Evolutionary conservation across 1,284 basidiomycete genomes (phyloP), one percentile per base, ranked within the genome.

Genomic region (Quambalaria eucalypti): DNA sequence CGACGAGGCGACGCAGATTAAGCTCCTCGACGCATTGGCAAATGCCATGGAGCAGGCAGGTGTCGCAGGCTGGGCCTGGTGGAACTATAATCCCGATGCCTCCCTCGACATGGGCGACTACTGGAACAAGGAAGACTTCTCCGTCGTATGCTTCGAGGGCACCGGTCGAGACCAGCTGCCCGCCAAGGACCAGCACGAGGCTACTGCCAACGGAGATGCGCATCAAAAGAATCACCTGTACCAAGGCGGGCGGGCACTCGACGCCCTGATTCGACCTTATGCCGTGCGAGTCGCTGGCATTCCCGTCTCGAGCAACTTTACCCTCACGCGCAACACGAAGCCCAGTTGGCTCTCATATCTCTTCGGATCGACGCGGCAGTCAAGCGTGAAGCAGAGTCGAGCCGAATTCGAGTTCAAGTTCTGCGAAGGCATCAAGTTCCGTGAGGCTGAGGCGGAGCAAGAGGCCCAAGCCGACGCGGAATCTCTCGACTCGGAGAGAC

Each of bases 71-170:
- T 78, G 70, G 58, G 76, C 76, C 2, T 77, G 96, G 23, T 96
- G 92, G 93, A 90, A 88, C 62, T 97, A 96, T 76, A 96, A 96
- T 70, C 88, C 91, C 0, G 79, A 82, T 52, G 96, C 96, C 76
- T 81, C 82, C 38, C 88, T 93, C 66, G 72, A 77, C 21, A 72
- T 78, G 23, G 95, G 93, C 12, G 92, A 97, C 74, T 80, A 85
- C 59, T 97, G 93, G 93, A 96, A 95, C 71, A 88, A 86, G 46
- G 92, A 97, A 57, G 73, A 76, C 55, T 76, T 75, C 50, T 64
- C 60, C 42, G 59, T 76, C 74, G 90, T 88, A 2, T 93, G 88
- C 86, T 93, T 88, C 79, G 87, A 86, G 59, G 19, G 30, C 14
- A 8, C 10, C 10, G 54, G 55, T 9, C 50, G 46, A 10, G 57